Evolutionary conservation across 805 yeast species (phyloP).

Genomic region (Scheffersomyces coipomensis): DNA sequence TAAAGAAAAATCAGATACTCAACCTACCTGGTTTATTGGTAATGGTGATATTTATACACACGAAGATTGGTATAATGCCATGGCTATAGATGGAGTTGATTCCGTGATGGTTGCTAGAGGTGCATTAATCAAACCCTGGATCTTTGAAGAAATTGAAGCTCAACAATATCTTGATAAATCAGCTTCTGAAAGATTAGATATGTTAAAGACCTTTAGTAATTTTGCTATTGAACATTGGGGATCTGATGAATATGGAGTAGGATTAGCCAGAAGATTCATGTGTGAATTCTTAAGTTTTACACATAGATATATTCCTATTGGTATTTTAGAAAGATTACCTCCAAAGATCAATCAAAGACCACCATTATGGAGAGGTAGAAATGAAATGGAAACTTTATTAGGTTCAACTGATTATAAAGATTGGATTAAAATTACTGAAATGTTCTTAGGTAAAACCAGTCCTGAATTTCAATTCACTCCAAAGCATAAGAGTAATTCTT

Average conservation of each 20-base stretch:
- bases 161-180: constrained; percentile 88
- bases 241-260: constrained; percentile 90
- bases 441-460: constrained; percentile 88
- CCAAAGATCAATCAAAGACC: constrained; percentile 92
- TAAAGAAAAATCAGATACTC: constrained; percentile 56
- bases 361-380: constrained; percentile 88
- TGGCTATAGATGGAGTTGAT: constrained; percentile 69
- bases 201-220: constrained; percentile 64
- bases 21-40: constrained; percentile 81
- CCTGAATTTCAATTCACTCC: constrained; percentile 79
- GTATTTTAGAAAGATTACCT: constrained; percentile 84
- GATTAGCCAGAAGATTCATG: constrained; percentile 81
- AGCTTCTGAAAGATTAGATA: constrained; percentile 83
- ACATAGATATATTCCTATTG: constrained; percentile 92
- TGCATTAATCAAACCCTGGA: constrained; percentile 98
- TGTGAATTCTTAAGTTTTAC: constrained; percentile 95
- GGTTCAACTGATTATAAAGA: constrained; percentile 85
- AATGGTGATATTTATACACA: constrained; percentile 89
- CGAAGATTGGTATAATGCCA: constrained; percentile 83
- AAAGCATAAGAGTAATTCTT: constrained; percentile 92
- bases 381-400: constrained; percentile 85
- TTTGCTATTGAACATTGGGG: constrained; percentile 98
- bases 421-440: constrained; percentile 94
- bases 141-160: constrained; percentile 90
- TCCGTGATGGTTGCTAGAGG: constrained; percentile 98